Base-by-base conservation (phyloP, 345 rosid species). In the Salix suchowensis region DNA sequence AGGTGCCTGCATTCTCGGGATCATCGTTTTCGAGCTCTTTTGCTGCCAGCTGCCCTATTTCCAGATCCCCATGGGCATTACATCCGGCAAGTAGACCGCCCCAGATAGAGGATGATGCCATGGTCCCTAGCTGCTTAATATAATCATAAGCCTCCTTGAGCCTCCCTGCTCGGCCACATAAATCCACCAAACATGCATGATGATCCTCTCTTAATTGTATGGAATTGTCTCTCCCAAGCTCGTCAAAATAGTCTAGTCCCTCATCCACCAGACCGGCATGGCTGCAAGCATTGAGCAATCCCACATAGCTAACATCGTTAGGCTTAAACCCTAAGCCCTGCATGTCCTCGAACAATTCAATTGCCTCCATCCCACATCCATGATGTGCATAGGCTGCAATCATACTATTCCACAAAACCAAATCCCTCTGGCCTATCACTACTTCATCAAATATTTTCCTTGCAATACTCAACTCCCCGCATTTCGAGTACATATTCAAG, bases 351-450 rank as follows among this genome's bases (percentile, higher is more conserved):
- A 91, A 91, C 81, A 92, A 76, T 42, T 67, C 73, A 46, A 89
- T 81, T 11, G 95, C 92, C 73, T 88, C 93, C 66, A 70, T 77
- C 73, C 92, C 97, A 74, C 42, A 68, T 14, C 97, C 97, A 77
- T 92, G 95, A 72, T 91, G 92, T 23, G 95, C 91, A 34, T 89
- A 92, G 40, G 91, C 92, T 37, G 92, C 87, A 68, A 92, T 84
- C 87, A 92, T 90, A 71, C 88, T 73, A 75, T 92, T 91, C 95
- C 93, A 92, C 15, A 89, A 89, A 65, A 89, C 80, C 50, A 88
- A 65, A 85, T 91, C 97, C 74, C 88, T 86, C 34, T 75, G 84
- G 68, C 74, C 82, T 72, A 79, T 58, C 10, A 39, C 46, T 24
- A 87, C 90, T 34, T 79, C 84, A 26, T 88, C 81, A n/a, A 89